Evolutionary conservation across 768 basidiomycete genomes (phyloP), one percentile per base, ranked within the genome.

Genomic region (Boletus speciosus): DNA sequence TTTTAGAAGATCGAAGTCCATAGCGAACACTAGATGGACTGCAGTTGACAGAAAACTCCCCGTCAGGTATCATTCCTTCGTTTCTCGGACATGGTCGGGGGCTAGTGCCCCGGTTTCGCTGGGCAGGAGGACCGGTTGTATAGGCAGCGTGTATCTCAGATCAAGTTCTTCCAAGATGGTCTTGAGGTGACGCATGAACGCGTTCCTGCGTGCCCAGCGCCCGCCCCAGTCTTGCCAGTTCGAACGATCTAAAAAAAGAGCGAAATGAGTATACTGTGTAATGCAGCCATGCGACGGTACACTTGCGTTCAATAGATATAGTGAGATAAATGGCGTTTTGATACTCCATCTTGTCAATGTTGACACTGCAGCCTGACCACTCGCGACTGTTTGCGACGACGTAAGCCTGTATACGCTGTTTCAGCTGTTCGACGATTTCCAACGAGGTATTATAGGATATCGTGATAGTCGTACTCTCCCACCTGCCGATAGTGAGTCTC

Each of bases 191-290:
- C 84, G 81, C 89, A 91, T 90, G 68, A 91, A 88, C 23, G 71
- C 74, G 11, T 81, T 90, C 57, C 89, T 83, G 43, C 88, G 83
- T 8, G 73, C 75, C 88, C 86, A 90, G 53, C 88, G 76, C 19
- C 81, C 90, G 45, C 86, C 88, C 89, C 89, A 92, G 64, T 91
- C 88, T 65, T 91, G 90, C 90, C 89, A 92, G 64, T 89, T 90
- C 36, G 84, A 78, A 49, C 86, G 83, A 70, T 90, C 86, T 87
- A 52, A 43, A 54, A 43, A 54, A 46, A 36, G 15, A 19, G 39
- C 42, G 40, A 39, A 25, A 53, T 59, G 21, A 53, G 56, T 23
- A 27, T 27, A 6, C 35, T 31, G 31, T 6, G 6, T 11, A 29
- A 48, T 31, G n/a, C 21, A 32, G 29, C 15, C 35, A 46, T 36